phyloP scores from a whole-genome alignment of 352 stramenopile genomes.

The Phytophthora palmivora region DNA sequence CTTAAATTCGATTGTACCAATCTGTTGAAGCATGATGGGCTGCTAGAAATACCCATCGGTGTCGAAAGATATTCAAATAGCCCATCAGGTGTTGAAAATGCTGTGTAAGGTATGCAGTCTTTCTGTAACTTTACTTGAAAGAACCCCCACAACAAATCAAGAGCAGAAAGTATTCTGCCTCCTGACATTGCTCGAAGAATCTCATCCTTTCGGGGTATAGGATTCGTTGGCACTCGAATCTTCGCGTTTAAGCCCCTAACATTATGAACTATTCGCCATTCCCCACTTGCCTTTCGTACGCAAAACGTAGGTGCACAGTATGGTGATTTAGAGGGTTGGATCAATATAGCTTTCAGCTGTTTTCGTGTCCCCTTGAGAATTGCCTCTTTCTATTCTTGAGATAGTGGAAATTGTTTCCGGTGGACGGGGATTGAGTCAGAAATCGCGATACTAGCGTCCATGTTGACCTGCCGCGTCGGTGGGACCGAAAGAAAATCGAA shows the following conservation, averaged over 20 bases:
- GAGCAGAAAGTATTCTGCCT: too few species aligned
- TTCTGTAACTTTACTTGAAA: conserved; percentile 12
- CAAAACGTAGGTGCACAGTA: conserved; percentile 14
- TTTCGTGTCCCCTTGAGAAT: neutral
- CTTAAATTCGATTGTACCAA: conserved; percentile 7
- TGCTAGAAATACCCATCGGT: conserved; percentile 14
- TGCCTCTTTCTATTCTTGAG: too few species aligned
- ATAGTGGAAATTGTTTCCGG: too few species aligned
- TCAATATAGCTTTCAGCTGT: neutral
- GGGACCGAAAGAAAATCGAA: conserved; percentile 1
- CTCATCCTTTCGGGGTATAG: conserved; percentile 13
- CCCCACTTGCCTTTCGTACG: too few species aligned
- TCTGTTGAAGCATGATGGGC: conserved; percentile 9
- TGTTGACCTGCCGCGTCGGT: neutral
- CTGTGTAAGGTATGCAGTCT: conserved; percentile 13
- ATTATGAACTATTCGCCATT: conserved; percentile 5
- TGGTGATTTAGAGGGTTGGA: neutral
- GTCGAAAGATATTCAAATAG: conserved; percentile 18
- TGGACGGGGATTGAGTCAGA: too few species aligned
- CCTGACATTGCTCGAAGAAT: conserved; percentile 9
- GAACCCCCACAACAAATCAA: conserved; percentile 17
- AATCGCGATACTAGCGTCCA: neutral
- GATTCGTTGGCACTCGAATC: conserved; percentile 7
- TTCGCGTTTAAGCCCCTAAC: conserved; percentile 6
- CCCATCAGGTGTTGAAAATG: conserved; percentile 8